Conservation (phyloP, 768 basidiomycete genomes). For the Hortiboletus flavorubellus region DNA sequence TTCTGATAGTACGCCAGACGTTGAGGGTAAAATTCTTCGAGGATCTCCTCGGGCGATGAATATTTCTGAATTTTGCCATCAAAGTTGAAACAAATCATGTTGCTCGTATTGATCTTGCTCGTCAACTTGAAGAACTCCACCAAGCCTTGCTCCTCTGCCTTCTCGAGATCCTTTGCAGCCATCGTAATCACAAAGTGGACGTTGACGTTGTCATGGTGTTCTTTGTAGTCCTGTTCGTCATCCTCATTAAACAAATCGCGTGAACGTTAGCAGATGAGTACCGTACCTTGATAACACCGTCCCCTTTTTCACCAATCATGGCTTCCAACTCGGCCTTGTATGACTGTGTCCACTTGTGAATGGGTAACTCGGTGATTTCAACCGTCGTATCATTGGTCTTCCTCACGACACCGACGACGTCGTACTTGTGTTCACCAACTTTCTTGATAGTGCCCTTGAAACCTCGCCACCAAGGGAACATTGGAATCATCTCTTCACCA, state of each 20-base stretch:
- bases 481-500: slow-evolving; percentile 76
- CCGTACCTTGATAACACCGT: slow-evolving; percentile 73
- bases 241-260: neutral
- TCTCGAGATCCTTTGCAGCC: slow-evolving; percentile 74
- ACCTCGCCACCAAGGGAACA: slow-evolving; percentile 98
- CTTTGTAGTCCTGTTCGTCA: slow-evolving; percentile 82
- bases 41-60: slow-evolving; percentile 80
- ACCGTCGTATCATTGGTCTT: slow-evolving; percentile 87
- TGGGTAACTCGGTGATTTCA: slow-evolving; percentile 92
- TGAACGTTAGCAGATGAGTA: neutral
- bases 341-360: slow-evolving; percentile 90
- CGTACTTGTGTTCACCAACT: slow-evolving; percentile 81
- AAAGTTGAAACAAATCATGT: slow-evolving; percentile 99
- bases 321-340: slow-evolving; percentile 91
- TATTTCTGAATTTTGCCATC: slow-evolving; percentile 97
- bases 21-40: slow-evolving; percentile 89
- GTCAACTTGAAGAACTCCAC: slow-evolving; percentile 90
- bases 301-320: slow-evolving; percentile 85
- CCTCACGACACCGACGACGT: slow-evolving; percentile 65
- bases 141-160: slow-evolving; percentile 87
- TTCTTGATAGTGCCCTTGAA: slow-evolving; percentile 87
- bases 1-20: slow-evolving; percentile 92
- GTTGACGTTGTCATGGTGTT: slow-evolving; percentile 90
- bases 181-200: slow-evolving; percentile 87
- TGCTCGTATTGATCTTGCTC: slow-evolving; percentile 79